phyloP scores from a whole-genome alignment of 1,139 yeast species.

The Ogataea hybrid region DNA sequence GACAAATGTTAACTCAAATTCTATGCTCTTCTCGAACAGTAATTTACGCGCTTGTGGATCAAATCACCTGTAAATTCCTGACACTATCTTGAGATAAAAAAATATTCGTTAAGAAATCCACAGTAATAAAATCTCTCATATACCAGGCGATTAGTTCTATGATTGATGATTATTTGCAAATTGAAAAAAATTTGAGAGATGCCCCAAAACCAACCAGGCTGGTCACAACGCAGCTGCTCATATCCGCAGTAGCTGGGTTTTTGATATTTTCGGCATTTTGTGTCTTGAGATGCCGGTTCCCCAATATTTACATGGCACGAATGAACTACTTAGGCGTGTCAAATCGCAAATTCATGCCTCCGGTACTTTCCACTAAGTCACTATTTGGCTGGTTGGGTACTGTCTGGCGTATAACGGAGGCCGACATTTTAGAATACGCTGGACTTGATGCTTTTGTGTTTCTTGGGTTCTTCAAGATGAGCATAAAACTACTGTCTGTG shows the following conservation, averaged over 20 bases:
- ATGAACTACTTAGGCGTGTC: slow-evolving; percentile 28
- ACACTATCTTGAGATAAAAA: slow-evolving; percentile 3
- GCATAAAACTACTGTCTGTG: slow-evolving; percentile 52
- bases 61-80: not conserved
- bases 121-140: not conserved
- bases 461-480: slow-evolving; percentile 71
- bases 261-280: slow-evolving; percentile 45
- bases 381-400: slow-evolving; percentile 80
- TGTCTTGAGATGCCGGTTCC: slow-evolving; percentile 43
- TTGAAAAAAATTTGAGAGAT: slow-evolving; percentile 26
- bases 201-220: slow-evolving; percentile 29
- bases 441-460: slow-evolving; percentile 93
- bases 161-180: slow-evolving; percentile 17
- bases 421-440: slow-evolving; percentile 79
- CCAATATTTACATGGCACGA: slow-evolving; percentile 50
- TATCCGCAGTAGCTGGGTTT: slow-evolving; percentile 44
- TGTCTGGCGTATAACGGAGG: slow-evolving; percentile 63
- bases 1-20: not conserved
- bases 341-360: slow-evolving; percentile 32
- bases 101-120: slow-evolving; percentile 1
- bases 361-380: slow-evolving; percentile 40
- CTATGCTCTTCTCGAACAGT: not conserved
- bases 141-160: slow-evolving; percentile 6
- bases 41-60: not conserved
- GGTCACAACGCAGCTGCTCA: slow-evolving; percentile 40